These are phyloP conservation scores for Xylaria bambusicola DNA, from an alignment of 495 filamentous ascomycete genomes.

Conservation along the genomic window DNA sequence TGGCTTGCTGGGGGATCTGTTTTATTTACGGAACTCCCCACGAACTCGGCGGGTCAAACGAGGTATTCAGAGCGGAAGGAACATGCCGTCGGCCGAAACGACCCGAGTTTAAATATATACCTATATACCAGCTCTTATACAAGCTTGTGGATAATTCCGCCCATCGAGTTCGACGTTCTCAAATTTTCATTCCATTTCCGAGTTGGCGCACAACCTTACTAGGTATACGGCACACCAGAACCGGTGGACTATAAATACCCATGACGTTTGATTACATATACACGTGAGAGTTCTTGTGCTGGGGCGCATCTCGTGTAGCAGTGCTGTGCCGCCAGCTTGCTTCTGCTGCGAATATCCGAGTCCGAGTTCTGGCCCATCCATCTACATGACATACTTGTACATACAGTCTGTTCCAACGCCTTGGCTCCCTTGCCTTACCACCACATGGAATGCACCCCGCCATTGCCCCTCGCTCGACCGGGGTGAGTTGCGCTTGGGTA, in stretches of 20 bases:
- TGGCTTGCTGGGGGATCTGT: too few species aligned
- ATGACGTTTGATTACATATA: too few species aligned
- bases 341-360: not conserved
- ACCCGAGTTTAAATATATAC: not conserved
- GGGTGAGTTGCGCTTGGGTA: not conserved
- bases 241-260: too few species aligned
- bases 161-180: too few species aligned
- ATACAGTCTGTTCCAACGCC: slow-evolving; percentile 9
- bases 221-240: too few species aligned
- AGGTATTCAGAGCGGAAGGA: not conserved
- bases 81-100: not conserved
- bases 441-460: slow-evolving; percentile 16
- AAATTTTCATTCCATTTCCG: too few species aligned
- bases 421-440: not conserved
- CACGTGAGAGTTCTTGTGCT: slow-evolving; percentile 1
- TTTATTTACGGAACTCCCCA: too few species aligned
- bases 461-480: not conserved
- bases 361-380: not conserved
- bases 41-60: not conserved
- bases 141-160: too few species aligned
- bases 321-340: slow-evolving; percentile 6
- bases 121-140: too few species aligned
- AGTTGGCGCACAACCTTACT: too few species aligned
- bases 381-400: too few species aligned
- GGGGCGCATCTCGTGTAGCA: not conserved